These are phyloP conservation scores for Knoxdaviesia capensis DNA, from an alignment of 2,329 filamentous ascomycete genomes.

Conservation along the genomic window DNA sequence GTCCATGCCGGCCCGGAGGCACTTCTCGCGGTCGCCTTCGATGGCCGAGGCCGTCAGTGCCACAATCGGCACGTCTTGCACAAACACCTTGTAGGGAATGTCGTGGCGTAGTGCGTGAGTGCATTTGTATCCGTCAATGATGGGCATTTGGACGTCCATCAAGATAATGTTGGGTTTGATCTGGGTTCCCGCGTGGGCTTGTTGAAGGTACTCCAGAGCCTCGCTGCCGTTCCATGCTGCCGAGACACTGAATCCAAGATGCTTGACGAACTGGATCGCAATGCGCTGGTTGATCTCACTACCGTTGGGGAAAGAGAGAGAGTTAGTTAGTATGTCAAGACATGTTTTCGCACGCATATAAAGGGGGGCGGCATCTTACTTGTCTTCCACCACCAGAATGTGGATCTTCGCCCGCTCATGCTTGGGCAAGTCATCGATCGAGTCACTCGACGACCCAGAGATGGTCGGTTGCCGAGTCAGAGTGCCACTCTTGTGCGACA, in stretches of 20 bases:
- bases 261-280: slow-evolving; percentile 53
- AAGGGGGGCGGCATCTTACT: slow-evolving; percentile 25
- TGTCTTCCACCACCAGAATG: slow-evolving; percentile 66
- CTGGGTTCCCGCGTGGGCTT: slow-evolving; percentile 26
- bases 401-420: slow-evolving; percentile 41
- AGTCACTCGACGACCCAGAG: too few relatives aligned
- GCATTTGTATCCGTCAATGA: slow-evolving; percentile 60
- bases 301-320: slow-evolving; percentile 8
- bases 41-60: slow-evolving; percentile 71
- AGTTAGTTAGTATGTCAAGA: slow-evolving; percentile 1
- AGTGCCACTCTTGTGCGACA: background rate
- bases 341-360: background rate
- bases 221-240: slow-evolving; percentile 65
- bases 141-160: slow-evolving; percentile 61
- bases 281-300: slow-evolving; percentile 55
- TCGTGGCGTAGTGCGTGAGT: slow-evolving; percentile 54
- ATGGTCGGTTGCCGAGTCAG: too few relatives aligned
- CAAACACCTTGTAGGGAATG: slow-evolving; percentile 37
- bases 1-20: slow-evolving; percentile 54
- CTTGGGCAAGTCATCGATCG: too few relatives aligned
- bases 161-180: slow-evolving; percentile 53
- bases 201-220: slow-evolving; percentile 50
- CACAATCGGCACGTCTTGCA: slow-evolving; percentile 48
- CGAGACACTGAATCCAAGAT: slow-evolving; percentile 49
- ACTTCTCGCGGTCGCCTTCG: slow-evolving; percentile 58